Base-by-base conservation (phyloP, 2,329 filamentous ascomycete species). In the Monosporascus cannonballus region DNA sequence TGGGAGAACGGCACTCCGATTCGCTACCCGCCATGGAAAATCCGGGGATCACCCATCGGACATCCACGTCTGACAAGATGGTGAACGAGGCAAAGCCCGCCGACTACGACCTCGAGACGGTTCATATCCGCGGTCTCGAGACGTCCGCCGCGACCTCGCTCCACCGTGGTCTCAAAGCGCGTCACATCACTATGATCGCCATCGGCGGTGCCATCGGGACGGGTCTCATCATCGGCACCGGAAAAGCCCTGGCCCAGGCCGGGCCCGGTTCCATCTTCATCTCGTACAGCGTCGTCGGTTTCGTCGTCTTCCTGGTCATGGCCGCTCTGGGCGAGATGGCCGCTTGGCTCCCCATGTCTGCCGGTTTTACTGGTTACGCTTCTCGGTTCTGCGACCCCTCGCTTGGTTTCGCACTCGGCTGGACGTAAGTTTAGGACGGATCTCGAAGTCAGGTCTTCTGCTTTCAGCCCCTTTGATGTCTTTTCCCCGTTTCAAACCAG, bases 241-340 rank as follows among this genome's bases (percentile, higher is more conserved):
- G 78, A 54, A 77, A 76, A 65, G 76, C 76, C 3, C 73, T 80
- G 27, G 76, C 75, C 22, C 73, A 77, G 59, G 75, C 76, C 48
- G 77, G 77, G 0, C 87, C 87, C 48, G 86, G 74, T 20, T 82
- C 85, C 9, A 82, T 90, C 66, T 76, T 90, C 60, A 86, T 90
- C 66, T 84, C 84, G 9, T 90, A 90, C 71, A 76, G 80, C 38
- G 68, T 87, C 56, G 79, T 89, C 59, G 87, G 87, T 59, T 71
- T 86, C 47, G 71, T 94, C 54, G 89, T 93, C 59, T 94, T 85
- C 69, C 73, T 90, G 42, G 89, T 94, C 60, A 91, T 94, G 87
- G 85, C 84, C 53, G 85, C 82, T 52, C 81, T 94, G 4, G 89
- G 89, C 57, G 89, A 93, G 70, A 94, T 94, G 87, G 87, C 89